Conservation (phyloP, 306 rosid species). For the Arachis hypogaea region DNA sequence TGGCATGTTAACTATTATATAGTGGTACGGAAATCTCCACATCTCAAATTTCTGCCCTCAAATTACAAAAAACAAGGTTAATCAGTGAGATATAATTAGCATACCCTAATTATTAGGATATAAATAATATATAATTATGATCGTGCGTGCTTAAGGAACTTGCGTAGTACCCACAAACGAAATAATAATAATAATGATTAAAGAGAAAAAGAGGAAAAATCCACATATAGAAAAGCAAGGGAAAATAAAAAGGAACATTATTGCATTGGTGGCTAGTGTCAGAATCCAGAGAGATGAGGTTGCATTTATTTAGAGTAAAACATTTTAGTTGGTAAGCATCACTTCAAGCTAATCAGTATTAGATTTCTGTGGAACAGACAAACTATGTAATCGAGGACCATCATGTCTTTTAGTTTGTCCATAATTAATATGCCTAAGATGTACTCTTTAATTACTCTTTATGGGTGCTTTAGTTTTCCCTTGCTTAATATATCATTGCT, state of each 20-base stretch:
- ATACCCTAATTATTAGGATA: constrained; percentile 29
- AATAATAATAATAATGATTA: not conserved
- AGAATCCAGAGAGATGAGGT: constrained; percentile 22
- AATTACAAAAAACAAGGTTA: constrained; percentile 31
- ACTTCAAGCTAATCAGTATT: not conserved
- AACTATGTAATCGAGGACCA: constrained; percentile 4
- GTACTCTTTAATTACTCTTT: no score
- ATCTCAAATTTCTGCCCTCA: constrained; percentile 18
- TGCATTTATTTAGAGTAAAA: constrained; percentile 19
- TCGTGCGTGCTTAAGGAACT: constrained; percentile 24
- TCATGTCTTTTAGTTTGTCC: not conserved
- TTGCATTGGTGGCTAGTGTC: constrained; percentile 27
- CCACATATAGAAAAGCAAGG: constrained; percentile 15
- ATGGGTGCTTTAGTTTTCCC: no score
- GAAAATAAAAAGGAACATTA: constrained; percentile 10
- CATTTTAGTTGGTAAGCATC: constrained; percentile 24
- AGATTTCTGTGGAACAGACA: constrained; percentile 24
- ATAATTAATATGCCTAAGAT: no score
- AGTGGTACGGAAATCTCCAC: constrained; percentile 45
- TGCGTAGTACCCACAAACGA: not conserved
- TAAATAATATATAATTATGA: not conserved
- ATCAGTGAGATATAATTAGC: not conserved
- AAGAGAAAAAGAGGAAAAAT: not conserved
- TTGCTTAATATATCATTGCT: no score
- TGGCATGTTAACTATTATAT: not conserved